Conservation (phyloP, 129 eudicot species). For the Helichrysum umbraculigerum region DNA sequence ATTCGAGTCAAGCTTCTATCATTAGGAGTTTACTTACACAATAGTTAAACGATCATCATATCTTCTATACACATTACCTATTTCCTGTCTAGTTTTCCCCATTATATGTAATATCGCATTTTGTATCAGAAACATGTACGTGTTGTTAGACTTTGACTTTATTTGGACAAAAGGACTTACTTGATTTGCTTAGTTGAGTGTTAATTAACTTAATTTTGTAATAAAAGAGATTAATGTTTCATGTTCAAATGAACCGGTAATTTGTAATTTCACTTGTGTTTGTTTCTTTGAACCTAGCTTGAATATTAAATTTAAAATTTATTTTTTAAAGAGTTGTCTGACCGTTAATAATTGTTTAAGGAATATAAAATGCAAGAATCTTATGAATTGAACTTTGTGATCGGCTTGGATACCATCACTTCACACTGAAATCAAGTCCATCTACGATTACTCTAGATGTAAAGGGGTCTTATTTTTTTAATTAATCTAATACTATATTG, state of each 20-base stretch:
- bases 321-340: neutral
- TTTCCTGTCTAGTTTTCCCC: neutral
- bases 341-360: neutral
- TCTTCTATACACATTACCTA: slow-evolving; percentile 15
- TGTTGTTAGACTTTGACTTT: neutral
- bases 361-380: slow-evolving; percentile 7
- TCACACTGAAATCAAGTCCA: neutral
- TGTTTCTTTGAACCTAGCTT: neutral
- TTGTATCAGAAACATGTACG: slow-evolving; percentile 11
- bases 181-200: slow-evolving; percentile 25
- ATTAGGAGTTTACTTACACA: slow-evolving; percentile 49
- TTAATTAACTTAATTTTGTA: neutral
- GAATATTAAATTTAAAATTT: neutral
- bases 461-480: no score
- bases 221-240: slow-evolving; percentile 2
- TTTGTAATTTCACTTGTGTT: neutral
- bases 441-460: neutral
- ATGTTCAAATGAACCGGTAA: neutral
- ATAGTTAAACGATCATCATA: slow-evolving; percentile 9
- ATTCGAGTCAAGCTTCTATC: slow-evolving; percentile 46
- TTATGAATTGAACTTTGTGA: neutral
- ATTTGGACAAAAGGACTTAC: slow-evolving; percentile 19
- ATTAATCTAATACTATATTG: no score
- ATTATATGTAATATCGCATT: slow-evolving; percentile 13
- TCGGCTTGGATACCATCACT: slow-evolving; percentile 16